Base-by-base conservation (phyloP, 2,329 filamentous ascomycete species). In the Venturia carpophila region DNA sequence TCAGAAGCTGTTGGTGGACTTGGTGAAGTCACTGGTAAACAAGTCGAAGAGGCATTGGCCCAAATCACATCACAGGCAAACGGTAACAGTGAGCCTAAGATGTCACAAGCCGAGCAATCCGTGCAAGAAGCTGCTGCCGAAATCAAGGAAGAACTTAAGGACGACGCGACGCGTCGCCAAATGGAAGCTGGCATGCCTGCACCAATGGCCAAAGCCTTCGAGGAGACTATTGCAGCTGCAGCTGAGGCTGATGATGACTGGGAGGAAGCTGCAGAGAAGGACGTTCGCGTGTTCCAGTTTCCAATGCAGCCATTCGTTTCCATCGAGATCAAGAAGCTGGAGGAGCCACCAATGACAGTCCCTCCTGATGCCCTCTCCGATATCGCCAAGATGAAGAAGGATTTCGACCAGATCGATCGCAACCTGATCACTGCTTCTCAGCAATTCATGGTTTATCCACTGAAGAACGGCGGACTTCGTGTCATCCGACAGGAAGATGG, bases 221-320 rank as follows among this genome's bases (percentile, higher is more conserved):
- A 87, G 60, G 81, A 84, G 67, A 79, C 82, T 45, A 82, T 83
- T 62, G 81, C 84, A 67, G 83, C 84, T 27, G 79, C 83, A 62
- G 77, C 79, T 62, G 78, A 83, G 47, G 43, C 27, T n/a, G 66
- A 41, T 6, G 92, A 96, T 69, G 92, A 87, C 76, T 96, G 92
- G 92, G 92, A 96, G 79, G 95, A 88, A 68, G 90, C 92, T 71
- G 84, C 84, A 65, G 86, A 88, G 68, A 88, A 89, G 67, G 86
- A 72, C 60, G 83, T 85, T 42, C 89, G 91, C 74, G 92, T 97
- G 60, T 94, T 90, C 79, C 96, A 96, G 75, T 96, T 99, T 75
- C 94, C 94, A 19, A 91, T 99, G 88, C 91, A 89, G 75, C 94
- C 94, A 4, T 99, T 95, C 82, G 92, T 96, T 69, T 89, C 92